Evolutionary conservation across 768 basidiomycete genomes (phyloP).

Genomic region (Pholiota conissans): DNA sequence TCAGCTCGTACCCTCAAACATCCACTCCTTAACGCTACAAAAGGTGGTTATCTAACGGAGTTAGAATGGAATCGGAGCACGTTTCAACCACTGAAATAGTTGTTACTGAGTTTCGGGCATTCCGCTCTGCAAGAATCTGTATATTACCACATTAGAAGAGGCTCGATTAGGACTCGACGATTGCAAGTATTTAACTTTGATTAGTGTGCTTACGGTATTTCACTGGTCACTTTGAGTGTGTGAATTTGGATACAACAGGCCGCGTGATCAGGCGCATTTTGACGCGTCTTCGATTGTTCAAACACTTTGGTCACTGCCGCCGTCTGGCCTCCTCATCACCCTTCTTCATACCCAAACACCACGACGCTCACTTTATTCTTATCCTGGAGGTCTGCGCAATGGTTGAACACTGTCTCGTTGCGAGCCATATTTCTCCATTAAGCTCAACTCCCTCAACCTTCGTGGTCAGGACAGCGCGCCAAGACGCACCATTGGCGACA

Average conservation of each 20-base stretch:
- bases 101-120: neutral
- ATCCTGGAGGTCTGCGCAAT: slow-evolving; percentile 16
- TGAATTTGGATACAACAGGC: slow-evolving; percentile 17
- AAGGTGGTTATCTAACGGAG: neutral
- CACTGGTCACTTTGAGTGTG: slow-evolving; percentile 14
- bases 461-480: slow-evolving; percentile 59
- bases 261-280: slow-evolving; percentile 23
- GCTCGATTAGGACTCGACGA: too few relatives aligned
- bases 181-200: too few relatives aligned
- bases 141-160: neutral
- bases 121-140: neutral
- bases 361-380: neutral
- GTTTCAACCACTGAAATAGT: neutral
- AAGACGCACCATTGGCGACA: slow-evolving; percentile 49
- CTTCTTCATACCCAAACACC: slow-evolving; percentile 4
- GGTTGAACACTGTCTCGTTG: slow-evolving; percentile 46
- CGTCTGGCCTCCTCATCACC: slow-evolving; percentile 2
- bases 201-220: too few relatives aligned
- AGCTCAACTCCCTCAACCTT: slow-evolving; percentile 52
- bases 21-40: neutral
- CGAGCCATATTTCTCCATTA: slow-evolving; percentile 66
- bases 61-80: neutral
- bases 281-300: slow-evolving; percentile 23
- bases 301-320: slow-evolving; percentile 1
- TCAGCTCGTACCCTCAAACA: too few relatives aligned